Conservation (phyloP, 768 basidiomycete genomes). For the Podaxis sp. region DNA sequence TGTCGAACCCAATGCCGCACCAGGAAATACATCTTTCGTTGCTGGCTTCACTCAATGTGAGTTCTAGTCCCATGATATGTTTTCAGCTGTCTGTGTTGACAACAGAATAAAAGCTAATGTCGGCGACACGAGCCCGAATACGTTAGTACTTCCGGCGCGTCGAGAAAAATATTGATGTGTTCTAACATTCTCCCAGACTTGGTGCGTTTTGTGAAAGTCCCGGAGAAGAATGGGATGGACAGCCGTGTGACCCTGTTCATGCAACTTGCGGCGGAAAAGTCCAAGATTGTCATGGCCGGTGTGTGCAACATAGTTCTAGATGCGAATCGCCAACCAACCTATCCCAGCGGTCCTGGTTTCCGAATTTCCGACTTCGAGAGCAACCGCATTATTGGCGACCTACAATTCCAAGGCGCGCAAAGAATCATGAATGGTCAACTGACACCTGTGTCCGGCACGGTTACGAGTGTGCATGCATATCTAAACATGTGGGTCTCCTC, state of each 20-base stretch:
- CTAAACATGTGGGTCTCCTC: constrained; percentile 59
- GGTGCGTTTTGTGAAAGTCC: constrained; percentile 81
- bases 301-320: constrained; percentile 14
- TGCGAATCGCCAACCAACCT: neutral
- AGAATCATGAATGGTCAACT: constrained; percentile 56
- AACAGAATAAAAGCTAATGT: constrained; percentile 58
- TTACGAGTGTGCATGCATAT: constrained; percentile 71
- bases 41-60: constrained; percentile 76
- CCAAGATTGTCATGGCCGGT: constrained; percentile 73
- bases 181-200: constrained; percentile 34
- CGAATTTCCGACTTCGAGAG: constrained; percentile 74
- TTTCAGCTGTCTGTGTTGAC: constrained; percentile 12
- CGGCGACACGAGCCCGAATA: constrained; percentile 79
- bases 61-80: constrained; percentile 20
- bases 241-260: constrained; percentile 65
- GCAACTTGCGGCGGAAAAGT: constrained; percentile 76
- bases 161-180: neutral
- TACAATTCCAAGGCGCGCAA: constrained; percentile 70
- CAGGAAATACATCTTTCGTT: constrained; percentile 69
- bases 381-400: constrained; percentile 67
- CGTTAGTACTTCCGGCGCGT: constrained; percentile 43
- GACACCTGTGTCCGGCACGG: constrained; percentile 52
- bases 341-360: constrained; percentile 70
- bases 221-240: constrained; percentile 65
- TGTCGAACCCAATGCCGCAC: constrained; percentile 62